A percentile compares a stretch with the other conserved stretches of the same genome.
Conservation (phyloP, 23 red algal species). For the Gracilaria caudata region DNA sequence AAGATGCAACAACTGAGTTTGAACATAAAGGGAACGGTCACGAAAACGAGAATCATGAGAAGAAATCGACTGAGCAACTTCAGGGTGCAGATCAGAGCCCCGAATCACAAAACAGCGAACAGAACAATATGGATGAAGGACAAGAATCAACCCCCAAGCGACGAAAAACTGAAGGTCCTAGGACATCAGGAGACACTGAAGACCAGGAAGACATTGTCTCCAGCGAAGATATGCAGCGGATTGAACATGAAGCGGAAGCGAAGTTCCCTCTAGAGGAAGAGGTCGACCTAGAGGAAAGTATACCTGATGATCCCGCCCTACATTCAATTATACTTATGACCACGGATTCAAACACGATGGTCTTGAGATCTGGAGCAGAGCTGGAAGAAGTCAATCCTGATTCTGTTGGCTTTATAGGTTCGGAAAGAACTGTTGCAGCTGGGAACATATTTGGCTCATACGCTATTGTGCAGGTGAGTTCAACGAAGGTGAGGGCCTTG, state of each 20-base stretch:
- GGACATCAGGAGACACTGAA: neutral
- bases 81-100: neutral
- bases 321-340: slow-evolving; percentile 79
- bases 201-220: neutral
- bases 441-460: slow-evolving; percentile 69
- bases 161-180: neutral
- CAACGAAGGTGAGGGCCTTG: slow-evolving; percentile 61
- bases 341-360: slow-evolving; percentile 39
- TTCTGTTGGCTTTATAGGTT: slow-evolving; percentile 48
- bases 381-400: slow-evolving; percentile 59
- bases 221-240: neutral
- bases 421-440: slow-evolving; percentile 69
- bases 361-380: slow-evolving; percentile 52
- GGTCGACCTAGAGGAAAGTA: slow-evolving; percentile 32
- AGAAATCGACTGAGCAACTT: neutral
- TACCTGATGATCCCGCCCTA: slow-evolving; percentile 39
- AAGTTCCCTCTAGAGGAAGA: slow-evolving; percentile 66
- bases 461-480: slow-evolving; percentile 81
- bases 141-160: neutral
- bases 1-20: neutral
- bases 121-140: neutral
- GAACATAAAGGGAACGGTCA: neutral
- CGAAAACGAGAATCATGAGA: neutral
- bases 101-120: neutral
- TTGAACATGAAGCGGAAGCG: slow-evolving; percentile 36